phyloP scores from a whole-genome alignment of 192 early-diverging fungal genomes.

The Backusella liffmaniae region DNA sequence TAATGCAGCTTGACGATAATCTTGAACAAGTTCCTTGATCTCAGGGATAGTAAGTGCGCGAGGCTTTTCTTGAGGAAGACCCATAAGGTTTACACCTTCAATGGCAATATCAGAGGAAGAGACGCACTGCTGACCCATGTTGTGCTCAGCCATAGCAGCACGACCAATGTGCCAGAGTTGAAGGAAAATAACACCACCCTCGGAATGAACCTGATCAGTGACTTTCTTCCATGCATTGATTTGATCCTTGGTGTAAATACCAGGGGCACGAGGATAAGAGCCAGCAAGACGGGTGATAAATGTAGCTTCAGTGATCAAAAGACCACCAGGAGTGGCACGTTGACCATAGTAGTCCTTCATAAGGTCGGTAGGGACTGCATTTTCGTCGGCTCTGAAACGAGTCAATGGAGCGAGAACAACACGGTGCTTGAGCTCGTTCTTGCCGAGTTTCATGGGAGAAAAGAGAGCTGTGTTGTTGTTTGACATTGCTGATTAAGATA shows the following conservation, averaged over 20 bases:
- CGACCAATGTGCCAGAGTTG: constrained; percentile 52
- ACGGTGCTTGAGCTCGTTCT: constrained; percentile 1
- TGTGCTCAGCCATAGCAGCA: not conserved
- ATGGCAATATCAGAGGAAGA: constrained; percentile 20
- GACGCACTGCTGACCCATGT: not conserved
- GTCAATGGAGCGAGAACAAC: constrained; percentile 17
- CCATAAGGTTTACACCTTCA: not conserved
- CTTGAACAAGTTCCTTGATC: not conserved
- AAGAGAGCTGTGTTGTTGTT: not conserved
- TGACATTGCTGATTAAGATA: not conserved
- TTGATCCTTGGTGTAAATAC: constrained; percentile 40
- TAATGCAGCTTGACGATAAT: constrained; percentile 49
- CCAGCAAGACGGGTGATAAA: constrained; percentile 7
- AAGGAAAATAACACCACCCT: constrained; percentile 49
- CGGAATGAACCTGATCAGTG: constrained; percentile 54
- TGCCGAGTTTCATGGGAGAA: constrained; percentile 9
- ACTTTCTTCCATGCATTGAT: constrained; percentile 48
- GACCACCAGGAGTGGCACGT: constrained; percentile 9
- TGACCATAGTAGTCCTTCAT: constrained; percentile 8
- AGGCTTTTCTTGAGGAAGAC: constrained; percentile 7
- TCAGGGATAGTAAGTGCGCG: constrained; percentile 21
- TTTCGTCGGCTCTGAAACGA: not conserved
- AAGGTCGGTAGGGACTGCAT: constrained; percentile 13
- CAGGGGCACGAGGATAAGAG: constrained; percentile 24
- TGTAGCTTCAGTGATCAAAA: constrained; percentile 23